Base-by-base conservation (phyloP, 495 filamentous ascomycete genomes). In the Neurospora discreta region DNA sequence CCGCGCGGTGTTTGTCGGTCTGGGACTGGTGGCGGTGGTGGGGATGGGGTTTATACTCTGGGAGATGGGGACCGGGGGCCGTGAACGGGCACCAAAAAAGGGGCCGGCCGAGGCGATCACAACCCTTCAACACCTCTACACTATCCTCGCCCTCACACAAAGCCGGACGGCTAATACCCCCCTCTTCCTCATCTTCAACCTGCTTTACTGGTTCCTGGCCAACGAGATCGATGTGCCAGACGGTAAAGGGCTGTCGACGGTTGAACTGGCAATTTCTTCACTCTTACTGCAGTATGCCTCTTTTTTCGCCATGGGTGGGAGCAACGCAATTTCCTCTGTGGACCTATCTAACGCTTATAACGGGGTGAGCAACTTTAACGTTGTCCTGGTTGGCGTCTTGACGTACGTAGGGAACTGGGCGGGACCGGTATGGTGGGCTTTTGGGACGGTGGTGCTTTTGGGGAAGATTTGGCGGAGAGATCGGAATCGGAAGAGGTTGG, bases 381-480 rank as follows among this genome's bases (percentile, higher is more conserved):
- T 90, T 71, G 52, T 85, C 1, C 80, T 87, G 41, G 93, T 97
- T 9, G 95, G 93, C 0, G 69, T 93, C 6, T 82, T 99, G 65
- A 93, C 94, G 7, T 97, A 97, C 76, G 78, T 91, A 5, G 86
- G 90, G 74, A 99, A 99, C 78, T 99, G 95, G 95, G 89, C 92
- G 3, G 96, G 91, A 4, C 89, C 93, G 1, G 88, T 98, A 20
- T 98, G 91, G 89, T 99, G 94, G 93, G 84, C 84, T 8, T 87
- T 85, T 44, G 89, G 86, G 36, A 86, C 86, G 38, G 79, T 84
- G 18, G 77, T 91, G 43, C 80, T 92, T 15, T 84, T 90, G 26
- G 73, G 83, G n/a, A 65, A 26, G 52, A 65, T 65, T 1, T 33
- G 52, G 52, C 23, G 26, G 1, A 33, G 26, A 15, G 52, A 65